These are phyloP conservation scores for Apiotrichum porosum DNA, from an alignment of 1,284 basidiomycete species.

Conservation along the genomic window DNA sequence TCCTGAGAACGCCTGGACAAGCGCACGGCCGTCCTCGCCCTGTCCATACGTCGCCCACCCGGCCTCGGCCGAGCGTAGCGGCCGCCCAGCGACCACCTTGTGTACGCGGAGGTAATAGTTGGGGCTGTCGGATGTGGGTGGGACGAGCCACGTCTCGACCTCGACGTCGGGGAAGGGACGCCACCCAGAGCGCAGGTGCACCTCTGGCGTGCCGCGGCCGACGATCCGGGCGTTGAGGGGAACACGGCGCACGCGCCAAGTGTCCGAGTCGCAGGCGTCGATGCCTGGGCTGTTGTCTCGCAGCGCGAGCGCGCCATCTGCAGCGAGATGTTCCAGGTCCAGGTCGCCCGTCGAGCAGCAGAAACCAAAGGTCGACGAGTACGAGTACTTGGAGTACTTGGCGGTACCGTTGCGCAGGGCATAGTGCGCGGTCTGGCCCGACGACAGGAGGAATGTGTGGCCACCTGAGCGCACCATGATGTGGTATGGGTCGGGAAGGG, in stretches of 20 bases:
- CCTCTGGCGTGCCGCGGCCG: conserved; percentile 42
- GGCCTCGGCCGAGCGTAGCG: conserved; percentile 60
- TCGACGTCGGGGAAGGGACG: conserved; percentile 66
- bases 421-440: conserved; percentile 72
- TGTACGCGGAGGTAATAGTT: conserved; percentile 68
- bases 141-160: conserved; percentile 70
- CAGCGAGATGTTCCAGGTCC: conserved; percentile 65
- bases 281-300: conserved; percentile 54
- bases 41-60: conserved; percentile 70
- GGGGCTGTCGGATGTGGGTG: conserved; percentile 57
- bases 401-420: conserved; percentile 69
- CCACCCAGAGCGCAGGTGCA: conserved; percentile 64
- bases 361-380: conserved; percentile 69
- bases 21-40: conserved; percentile 58
- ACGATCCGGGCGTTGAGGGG: conserved; percentile 63
- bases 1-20: conserved; percentile 49
- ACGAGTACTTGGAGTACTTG: conserved; percentile 72
- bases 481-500: conserved; percentile 62
- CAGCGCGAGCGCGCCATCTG: conserved; percentile 64
- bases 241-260: conserved; percentile 63
- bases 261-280: conserved; percentile 54
- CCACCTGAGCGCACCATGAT: conserved; percentile 56
- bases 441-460: conserved; percentile 67
- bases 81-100: conserved; percentile 56
- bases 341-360: conserved; percentile 64